A percentile compares a stretch with the other conserved stretches of the same genome.
These are phyloP conservation scores for Phytophthora tubulina DNA, from an alignment of 352 stramenopile species.

Conservation along the genomic window DNA sequence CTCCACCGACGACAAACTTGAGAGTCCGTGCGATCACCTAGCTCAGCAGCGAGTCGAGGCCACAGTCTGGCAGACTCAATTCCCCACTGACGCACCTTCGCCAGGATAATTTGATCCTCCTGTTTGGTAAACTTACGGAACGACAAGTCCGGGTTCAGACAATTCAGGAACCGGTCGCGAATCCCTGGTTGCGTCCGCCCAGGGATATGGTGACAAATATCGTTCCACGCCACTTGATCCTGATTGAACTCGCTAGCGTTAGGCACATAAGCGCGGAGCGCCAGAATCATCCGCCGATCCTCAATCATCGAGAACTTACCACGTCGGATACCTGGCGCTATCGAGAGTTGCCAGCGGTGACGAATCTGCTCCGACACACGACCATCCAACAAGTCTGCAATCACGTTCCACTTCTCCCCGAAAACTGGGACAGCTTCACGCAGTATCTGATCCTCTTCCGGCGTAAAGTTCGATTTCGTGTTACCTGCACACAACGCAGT, in stretches of 20 bases:
- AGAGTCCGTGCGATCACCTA: constrained; percentile 61
- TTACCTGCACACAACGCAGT: constrained; percentile 57
- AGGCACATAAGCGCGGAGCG: constrained; percentile 64
- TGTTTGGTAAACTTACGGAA: constrained; percentile 65
- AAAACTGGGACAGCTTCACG: constrained; percentile 66
- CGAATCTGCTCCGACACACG: constrained; percentile 78
- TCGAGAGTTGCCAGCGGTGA: constrained; percentile 77
- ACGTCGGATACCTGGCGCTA: constrained; percentile 67
- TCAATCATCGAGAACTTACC: constrained; percentile 83
- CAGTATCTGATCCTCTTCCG: constrained; percentile 63
- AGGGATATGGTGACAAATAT: constrained; percentile 69
- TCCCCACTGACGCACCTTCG: constrained; percentile 48
- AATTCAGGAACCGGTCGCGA: constrained; percentile 76
- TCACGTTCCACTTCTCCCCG: constrained; percentile 84
- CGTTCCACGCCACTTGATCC: constrained; percentile 64
- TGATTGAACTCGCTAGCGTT: constrained; percentile 54
- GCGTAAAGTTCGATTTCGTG: constrained; percentile 55
- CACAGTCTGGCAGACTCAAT: constrained; percentile 50
- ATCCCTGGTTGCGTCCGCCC: constrained; percentile 63
- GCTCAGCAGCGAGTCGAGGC: constrained; percentile 51
- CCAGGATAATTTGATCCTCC: constrained; percentile 60
- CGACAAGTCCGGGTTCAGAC: constrained; percentile 71
- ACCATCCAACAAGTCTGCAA: constrained; percentile 79
- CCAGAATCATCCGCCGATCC: constrained; percentile 70
- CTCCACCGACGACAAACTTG: constrained; percentile 61